These are phyloP conservation scores for Nadsonia fulvescens DNA, from an alignment of 805 yeast genomes.

Conservation along the genomic window DNA sequence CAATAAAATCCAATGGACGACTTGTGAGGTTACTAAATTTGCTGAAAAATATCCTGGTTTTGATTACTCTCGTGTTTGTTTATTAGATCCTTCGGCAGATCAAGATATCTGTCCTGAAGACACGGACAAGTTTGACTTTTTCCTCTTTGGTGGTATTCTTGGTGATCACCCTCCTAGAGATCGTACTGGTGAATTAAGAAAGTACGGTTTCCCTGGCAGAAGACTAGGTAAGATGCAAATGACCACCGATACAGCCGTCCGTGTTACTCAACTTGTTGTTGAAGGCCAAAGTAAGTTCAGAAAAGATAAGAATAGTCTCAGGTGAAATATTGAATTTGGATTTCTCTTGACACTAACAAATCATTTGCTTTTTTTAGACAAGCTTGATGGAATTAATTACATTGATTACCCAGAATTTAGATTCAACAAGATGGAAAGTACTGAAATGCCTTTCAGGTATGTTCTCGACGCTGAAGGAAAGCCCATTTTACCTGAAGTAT, in stretches of 20 bases:
- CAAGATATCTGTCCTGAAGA: slow-evolving; percentile 61
- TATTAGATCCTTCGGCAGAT: slow-evolving; percentile 77
- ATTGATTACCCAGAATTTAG: slow-evolving; percentile 90
- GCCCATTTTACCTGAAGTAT: slow-evolving; percentile 63
- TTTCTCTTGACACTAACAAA: too few relatives aligned
- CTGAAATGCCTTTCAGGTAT: slow-evolving; percentile 96
- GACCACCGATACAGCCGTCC: slow-evolving; percentile 95
- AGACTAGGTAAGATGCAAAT: slow-evolving; percentile 77
- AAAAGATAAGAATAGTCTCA: too few relatives aligned
- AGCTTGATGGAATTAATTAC: slow-evolving; percentile 60
- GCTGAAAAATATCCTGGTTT: slow-evolving; percentile 20
- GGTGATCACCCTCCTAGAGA: slow-evolving; percentile 83
- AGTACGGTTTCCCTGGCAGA: slow-evolving; percentile 74
- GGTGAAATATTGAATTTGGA: too few relatives aligned
- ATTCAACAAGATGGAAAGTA: slow-evolving; percentile 73
- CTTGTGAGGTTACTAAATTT: slow-evolving; percentile 35
- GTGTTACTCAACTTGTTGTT: slow-evolving; percentile 75
- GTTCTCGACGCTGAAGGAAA: slow-evolving; percentile 39
- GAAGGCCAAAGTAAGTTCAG: slow-evolving; percentile 25
- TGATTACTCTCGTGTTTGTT: slow-evolving; percentile 40
- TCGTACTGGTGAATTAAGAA: slow-evolving; percentile 79
- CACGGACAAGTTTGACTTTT: slow-evolving; percentile 50
- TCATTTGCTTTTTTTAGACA: slow-evolving; percentile 8
- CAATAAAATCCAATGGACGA: slow-evolving; percentile 67
- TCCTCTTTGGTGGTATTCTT: slow-evolving; percentile 89